phyloP scores from a whole-genome alignment of 1,284 basidiomycete genomes.

The Cryptococcus sp. region DNA sequence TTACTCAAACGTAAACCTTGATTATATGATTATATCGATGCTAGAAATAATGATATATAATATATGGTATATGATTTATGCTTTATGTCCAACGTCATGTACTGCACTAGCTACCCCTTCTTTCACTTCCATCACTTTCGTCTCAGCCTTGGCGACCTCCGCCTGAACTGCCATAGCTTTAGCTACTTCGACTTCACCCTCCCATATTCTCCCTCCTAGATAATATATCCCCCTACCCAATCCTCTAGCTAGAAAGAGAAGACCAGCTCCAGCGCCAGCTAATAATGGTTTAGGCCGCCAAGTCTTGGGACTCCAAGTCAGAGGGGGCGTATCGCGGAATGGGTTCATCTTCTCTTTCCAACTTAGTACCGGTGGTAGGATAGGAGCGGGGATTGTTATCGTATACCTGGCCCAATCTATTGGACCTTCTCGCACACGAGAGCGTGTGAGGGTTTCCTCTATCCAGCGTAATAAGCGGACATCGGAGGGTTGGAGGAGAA shows the following conservation, averaged over 20 bases:
- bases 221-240: not conserved
- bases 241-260: not conserved
- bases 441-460: conserved; percentile 31
- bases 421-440: conserved; percentile 8
- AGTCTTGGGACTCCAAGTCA: conserved; percentile 19
- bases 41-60: not conserved
- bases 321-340: conserved; percentile 5
- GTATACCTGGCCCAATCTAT: conserved; percentile 18
- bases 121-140: not conserved
- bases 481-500: conserved; percentile 39
- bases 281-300: conserved; percentile 19
- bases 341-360: conserved; percentile 9
- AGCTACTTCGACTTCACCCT: not conserved
- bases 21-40: not conserved
- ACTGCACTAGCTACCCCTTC: not conserved
- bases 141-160: not conserved
- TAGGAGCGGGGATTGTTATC: not conserved
- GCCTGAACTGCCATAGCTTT: not conserved
- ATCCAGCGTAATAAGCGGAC: conserved; percentile 38
- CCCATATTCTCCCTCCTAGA: not conserved
- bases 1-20: not conserved
- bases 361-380: conserved; percentile 7
- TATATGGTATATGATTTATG: not conserved
- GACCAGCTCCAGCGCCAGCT: not conserved
- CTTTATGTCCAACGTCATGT: not conserved